phyloP scores from a whole-genome alignment of 2,329 filamentous ascomycete genomes.

The Metarhizium rileyi region DNA sequence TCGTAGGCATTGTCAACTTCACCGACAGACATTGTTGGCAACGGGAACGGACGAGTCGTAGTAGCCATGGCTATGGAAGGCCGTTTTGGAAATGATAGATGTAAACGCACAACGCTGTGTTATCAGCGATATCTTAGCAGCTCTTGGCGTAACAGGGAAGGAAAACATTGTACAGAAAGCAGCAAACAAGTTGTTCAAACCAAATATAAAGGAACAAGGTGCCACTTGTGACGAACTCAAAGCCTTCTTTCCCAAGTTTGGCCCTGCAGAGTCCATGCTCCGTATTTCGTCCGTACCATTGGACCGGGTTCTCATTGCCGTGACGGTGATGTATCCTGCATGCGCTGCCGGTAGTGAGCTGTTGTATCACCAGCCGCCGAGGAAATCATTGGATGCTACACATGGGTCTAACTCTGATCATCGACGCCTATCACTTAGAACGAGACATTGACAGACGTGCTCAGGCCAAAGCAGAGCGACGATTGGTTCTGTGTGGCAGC shows the following conservation, averaged over 20 bases:
- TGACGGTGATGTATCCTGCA: constrained; percentile 2
- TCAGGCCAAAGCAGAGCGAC: constrained; percentile 4
- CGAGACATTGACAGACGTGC: constrained; percentile 3
- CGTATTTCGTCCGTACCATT: not conserved
- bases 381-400: not conserved
- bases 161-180: not conserved
- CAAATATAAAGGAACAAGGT: not conserved
- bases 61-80: constrained; percentile 27
- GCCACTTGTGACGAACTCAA: not conserved
- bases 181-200: not conserved
- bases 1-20: constrained; percentile 24
- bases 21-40: constrained; percentile 29
- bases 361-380: constrained; percentile 2
- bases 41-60: constrained; percentile 29
- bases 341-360: constrained; percentile 1
- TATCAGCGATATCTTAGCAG: not conserved
- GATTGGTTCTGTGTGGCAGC: constrained; percentile 18
- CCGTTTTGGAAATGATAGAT: not conserved
- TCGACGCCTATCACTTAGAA: constrained; percentile 2
- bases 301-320: not conserved
- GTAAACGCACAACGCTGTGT: not conserved
- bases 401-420: not conserved
- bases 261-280: not conserved
- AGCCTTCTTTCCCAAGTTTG: not conserved
- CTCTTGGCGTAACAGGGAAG: not conserved